Base-by-base conservation (phyloP, 192 early-diverging fungal genomes). In the Coemansia sp. region DNA sequence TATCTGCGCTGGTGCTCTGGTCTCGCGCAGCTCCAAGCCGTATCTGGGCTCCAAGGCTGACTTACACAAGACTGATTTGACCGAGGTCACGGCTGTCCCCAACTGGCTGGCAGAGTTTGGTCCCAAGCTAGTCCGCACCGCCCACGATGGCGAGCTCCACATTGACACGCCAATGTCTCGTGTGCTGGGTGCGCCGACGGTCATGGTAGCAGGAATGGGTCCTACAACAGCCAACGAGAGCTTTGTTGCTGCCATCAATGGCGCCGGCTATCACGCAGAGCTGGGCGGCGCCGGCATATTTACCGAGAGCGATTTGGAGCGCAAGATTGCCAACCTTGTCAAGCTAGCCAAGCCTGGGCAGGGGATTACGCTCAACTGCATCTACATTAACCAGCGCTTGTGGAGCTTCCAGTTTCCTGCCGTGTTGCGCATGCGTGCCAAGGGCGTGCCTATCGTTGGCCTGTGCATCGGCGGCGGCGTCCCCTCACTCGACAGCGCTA, bases 161-260 rank as follows among this genome's bases (percentile, higher is more conserved):
- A 79, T 98, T 19, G 94, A 95, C 76, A 94, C 93, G n/a, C 83
- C 84, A 7, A 94, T 98, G 89, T 88, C 88, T 32, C 89, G 93
- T 31, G 83, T 95, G 20, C 68, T 95, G 45, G 90, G 91, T 47
- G 90, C 92, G 79, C 91, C 96, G 7, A 93, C 96, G 41, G 68
- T 98, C 36, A 96, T 96, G 96, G 94, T 96, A 46, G 92, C 93
- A n/a, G 96, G 96, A 35, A 97, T 97, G 95, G 94, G 92, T 1
- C 95, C 94, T 4, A 92, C 90, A 6, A 97, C 96, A 6, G 89
- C 86, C 65, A 90, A 84, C 60, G 88, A 87, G 40, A 40, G 83
- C 17, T 93, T 97, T 77, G 93, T 95, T 11, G 86, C 91, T 9
- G 94, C 95, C 20, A 83, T 93, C 37, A 90, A 90, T 84, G 94